phyloP scores from a whole-genome alignment of 2,329 filamentous ascomycete species.

The Catunica adiposa region DNA sequence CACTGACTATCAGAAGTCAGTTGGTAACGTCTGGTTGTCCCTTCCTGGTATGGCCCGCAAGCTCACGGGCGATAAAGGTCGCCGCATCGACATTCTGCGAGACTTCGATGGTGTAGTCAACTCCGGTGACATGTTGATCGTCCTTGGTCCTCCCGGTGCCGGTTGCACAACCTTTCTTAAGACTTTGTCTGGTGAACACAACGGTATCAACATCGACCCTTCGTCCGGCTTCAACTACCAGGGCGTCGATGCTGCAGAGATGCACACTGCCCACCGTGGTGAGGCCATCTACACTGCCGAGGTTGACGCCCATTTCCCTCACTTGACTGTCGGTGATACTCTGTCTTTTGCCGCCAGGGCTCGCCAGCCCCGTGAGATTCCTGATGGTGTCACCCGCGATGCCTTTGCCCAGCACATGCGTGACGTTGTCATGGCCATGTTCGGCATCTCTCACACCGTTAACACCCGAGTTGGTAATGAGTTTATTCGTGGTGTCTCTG shows the following conservation, averaged over 20 bases:
- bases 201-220: conserved; percentile 58
- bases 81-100: conserved; percentile 51
- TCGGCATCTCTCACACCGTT: conserved; percentile 55
- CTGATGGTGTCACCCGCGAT: conserved; percentile 37
- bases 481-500: conserved; percentile 56
- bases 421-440: conserved; percentile 60
- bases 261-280: conserved; percentile 62
- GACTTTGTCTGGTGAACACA: conserved; percentile 66
- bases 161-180: conserved; percentile 77
- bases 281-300: conserved; percentile 80
- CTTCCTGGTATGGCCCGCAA: conserved; percentile 27
- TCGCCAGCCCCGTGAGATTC: conserved; percentile 44
- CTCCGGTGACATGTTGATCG: conserved; percentile 59
- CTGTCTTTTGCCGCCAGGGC: conserved; percentile 61
- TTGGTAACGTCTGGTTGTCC: conserved; percentile 44
- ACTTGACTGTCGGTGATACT: conserved; percentile 62
- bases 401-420: conserved; percentile 46
- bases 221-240: conserved; percentile 69
- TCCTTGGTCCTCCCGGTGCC: conserved; percentile 54
- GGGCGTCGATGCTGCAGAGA: conserved; percentile 53
- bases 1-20: conserved; percentile 56
- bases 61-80: conserved; percentile 34
- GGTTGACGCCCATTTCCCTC: conserved; percentile 66
- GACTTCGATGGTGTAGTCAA: conserved; percentile 52
- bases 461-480: conserved; percentile 62